phyloP scores from a whole-genome alignment of 1,284 basidiomycete species.

The Puccinia triticina region DNA sequence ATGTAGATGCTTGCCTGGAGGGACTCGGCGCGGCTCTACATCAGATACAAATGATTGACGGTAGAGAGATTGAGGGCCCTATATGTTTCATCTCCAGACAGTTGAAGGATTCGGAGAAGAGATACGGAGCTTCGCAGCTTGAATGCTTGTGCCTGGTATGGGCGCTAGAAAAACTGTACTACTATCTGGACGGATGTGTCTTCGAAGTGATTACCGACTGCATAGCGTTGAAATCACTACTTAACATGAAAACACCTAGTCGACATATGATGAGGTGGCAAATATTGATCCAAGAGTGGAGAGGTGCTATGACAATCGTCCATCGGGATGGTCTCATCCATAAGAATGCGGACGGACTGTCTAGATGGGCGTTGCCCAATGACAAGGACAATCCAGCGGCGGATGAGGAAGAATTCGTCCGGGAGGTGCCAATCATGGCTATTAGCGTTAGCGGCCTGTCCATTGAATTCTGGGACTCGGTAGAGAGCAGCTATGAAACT shows the following conservation, averaged over 20 bases:
- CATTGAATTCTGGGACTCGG: not conserved
- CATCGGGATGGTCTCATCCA: conserved; percentile 1
- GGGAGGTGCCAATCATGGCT: not conserved
- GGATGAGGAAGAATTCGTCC: not conserved
- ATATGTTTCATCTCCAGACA: conserved; percentile 18
- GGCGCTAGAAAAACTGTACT: not conserved
- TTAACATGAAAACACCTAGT: conserved; percentile 30
- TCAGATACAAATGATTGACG: conserved; percentile 21
- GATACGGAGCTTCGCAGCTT: not conserved
- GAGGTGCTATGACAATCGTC: conserved; percentile 18
- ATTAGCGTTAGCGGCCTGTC: not conserved
- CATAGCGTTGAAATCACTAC: not conserved
- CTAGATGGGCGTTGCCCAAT: not conserved
- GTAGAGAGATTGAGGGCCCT: not conserved
- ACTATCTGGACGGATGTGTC: not conserved
- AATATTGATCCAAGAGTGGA: conserved; percentile 7
- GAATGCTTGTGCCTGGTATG: conserved; percentile 21
- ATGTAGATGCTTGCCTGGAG: conserved; percentile 22
- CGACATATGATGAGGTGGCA: conserved; percentile 25
- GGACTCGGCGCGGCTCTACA: conserved; percentile 14
- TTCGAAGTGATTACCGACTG: conserved; percentile 24
- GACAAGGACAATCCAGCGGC: not conserved
- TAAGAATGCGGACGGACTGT: conserved; percentile 17
- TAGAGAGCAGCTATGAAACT: not conserved
- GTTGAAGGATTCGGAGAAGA: not conserved